Percentiles rank a stretch among this genome's conserved stretches.
These are phyloP conservation scores for Picea mariana DNA, from an alignment of 83 land plant species.

Conservation along the genomic window DNA sequence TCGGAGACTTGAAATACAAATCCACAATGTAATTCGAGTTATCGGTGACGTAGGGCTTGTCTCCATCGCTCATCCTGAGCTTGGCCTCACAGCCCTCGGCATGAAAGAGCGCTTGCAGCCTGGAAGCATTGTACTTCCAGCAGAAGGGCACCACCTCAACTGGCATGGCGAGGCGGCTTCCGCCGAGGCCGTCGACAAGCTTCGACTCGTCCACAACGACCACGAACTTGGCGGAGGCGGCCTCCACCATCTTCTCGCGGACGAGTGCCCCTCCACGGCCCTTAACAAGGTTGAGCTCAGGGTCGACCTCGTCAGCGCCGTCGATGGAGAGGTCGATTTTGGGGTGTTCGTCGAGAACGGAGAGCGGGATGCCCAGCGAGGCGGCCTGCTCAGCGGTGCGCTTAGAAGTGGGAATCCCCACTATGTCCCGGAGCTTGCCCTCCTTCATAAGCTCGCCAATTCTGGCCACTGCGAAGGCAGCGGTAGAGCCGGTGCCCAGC, in stretches of 20 bases:
- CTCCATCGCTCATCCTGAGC: slow-evolving; percentile 31
- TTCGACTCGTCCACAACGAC: slow-evolving; percentile 92
- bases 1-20: slow-evolving; percentile 40
- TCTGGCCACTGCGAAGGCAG: slow-evolving; percentile 72
- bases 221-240: slow-evolving; percentile 58
- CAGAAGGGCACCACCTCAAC: slow-evolving; percentile 44
- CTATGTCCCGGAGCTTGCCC: slow-evolving; percentile 56
- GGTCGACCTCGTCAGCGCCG: slow-evolving; percentile 95
- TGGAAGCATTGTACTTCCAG: slow-evolving; percentile 49
- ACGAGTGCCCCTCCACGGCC: slow-evolving; percentile 87
- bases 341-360: slow-evolving; percentile 74
- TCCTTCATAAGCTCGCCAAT: slow-evolving; percentile 58
- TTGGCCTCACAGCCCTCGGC: slow-evolving; percentile 53
- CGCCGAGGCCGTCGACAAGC: slow-evolving; percentile 78
- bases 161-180: slow-evolving; percentile 67
- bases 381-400: slow-evolving; percentile 73
- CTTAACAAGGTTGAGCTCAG: slow-evolving; percentile 71
- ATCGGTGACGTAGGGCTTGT: slow-evolving; percentile 49
- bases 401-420: slow-evolving; percentile 64
- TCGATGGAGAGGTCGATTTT: slow-evolving; percentile 79
- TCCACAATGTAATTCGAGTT: slow-evolving; percentile 55
- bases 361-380: slow-evolving; percentile 66
- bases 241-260: slow-evolving; percentile 83
- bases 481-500: slow-evolving; percentile 82
- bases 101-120: slow-evolving; percentile 44